phyloP scores from a whole-genome alignment of 2,329 filamentous ascomycete genomes.

The Coniosporium tulheliwenetii region DNA sequence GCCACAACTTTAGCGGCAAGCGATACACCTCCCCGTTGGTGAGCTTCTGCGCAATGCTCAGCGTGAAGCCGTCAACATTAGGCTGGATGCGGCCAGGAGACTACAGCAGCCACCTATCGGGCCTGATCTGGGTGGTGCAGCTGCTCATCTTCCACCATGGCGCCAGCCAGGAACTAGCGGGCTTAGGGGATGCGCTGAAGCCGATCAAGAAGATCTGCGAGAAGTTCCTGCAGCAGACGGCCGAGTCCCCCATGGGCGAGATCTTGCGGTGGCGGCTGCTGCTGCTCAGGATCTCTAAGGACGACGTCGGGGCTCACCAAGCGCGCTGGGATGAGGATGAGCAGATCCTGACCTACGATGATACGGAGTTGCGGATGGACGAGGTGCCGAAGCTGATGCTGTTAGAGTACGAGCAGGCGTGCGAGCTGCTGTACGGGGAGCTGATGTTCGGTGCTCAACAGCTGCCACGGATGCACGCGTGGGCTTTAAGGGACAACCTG shows the following conservation, averaged over 20 bases:
- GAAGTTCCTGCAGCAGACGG: background rate
- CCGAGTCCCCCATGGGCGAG: too few relatives aligned
- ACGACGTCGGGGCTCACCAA: too few relatives aligned
- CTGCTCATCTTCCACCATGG: background rate
- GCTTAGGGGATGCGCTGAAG: conserved; percentile 1
- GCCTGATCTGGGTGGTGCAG: background rate
- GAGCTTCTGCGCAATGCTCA: background rate
- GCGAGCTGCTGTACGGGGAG: background rate
- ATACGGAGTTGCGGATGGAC: too few relatives aligned
- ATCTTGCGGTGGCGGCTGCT: too few relatives aligned
- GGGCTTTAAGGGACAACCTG: too few relatives aligned
- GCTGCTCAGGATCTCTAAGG: too few relatives aligned
- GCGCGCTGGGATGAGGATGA: too few relatives aligned
- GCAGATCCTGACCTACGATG: too few relatives aligned
- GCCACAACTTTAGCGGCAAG: too few relatives aligned
- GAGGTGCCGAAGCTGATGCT: too few relatives aligned
- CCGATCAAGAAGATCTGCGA: background rate
- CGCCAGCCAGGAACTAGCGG: background rate
- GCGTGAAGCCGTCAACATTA: background rate
- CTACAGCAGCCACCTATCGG: too few relatives aligned
- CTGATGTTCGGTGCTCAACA: background rate
- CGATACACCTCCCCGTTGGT: background rate
- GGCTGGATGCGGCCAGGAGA: background rate
- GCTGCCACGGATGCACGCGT: background rate
- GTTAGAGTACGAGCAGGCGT: too few relatives aligned